Percentiles rank a stretch among this genome's conserved stretches.
Evolutionary conservation across 805 yeast genomes (phyloP).

Genomic region (Monosporozyma unispora): DNA sequence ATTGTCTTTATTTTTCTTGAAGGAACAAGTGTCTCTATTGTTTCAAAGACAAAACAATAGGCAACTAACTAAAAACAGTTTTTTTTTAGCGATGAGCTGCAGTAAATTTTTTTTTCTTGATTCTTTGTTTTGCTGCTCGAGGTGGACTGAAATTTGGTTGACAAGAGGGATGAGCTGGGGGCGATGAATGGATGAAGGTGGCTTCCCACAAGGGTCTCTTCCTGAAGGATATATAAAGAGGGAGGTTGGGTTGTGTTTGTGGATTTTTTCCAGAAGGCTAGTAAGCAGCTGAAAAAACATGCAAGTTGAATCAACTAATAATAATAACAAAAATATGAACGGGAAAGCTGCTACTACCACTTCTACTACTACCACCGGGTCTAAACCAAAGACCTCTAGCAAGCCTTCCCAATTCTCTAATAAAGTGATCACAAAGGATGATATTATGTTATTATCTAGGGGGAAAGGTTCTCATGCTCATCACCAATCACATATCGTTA

Average conservation of each 20-base stretch:
- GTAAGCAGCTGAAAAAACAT: no score
- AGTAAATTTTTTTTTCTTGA: background rate
- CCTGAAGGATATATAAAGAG: background rate
- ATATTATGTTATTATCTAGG: slow-evolving; percentile 18
- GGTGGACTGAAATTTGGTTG: background rate
- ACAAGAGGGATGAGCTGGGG: background rate
- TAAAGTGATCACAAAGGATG: slow-evolving; percentile 21
- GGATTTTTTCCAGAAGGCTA: no score
- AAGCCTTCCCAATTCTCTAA: slow-evolving; percentile 12
- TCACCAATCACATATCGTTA: background rate
- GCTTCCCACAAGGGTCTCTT: background rate
- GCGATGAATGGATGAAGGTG: no score
- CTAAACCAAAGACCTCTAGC: background rate
- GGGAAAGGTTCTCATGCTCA: slow-evolving; percentile 1
- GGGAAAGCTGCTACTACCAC: background rate
- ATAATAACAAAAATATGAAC: background rate
- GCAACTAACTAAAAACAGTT: no score
- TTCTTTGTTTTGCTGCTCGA: background rate
- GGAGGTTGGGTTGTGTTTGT: background rate
- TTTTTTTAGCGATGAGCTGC: slow-evolving; percentile 1
- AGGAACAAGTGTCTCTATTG: background rate
- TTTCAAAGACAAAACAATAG: background rate
- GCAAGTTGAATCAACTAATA: background rate
- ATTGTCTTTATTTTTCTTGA: background rate
- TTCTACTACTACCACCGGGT: background rate